These are phyloP conservation scores for Lactifluus piperatus DNA, from an alignment of 768 basidiomycete species.

Conservation along the genomic window DNA sequence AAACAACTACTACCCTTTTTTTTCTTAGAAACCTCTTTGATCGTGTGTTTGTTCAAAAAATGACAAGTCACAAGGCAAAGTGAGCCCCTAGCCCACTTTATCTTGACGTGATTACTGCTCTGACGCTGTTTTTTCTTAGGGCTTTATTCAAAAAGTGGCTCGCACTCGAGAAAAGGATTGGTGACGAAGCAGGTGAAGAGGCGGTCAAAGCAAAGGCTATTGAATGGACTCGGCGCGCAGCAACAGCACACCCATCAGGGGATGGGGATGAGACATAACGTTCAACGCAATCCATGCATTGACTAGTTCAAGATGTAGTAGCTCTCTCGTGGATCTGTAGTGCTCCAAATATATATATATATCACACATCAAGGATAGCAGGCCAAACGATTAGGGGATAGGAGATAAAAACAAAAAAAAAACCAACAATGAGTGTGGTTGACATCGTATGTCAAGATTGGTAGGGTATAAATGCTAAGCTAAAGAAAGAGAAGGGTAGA, in stretches of 20 bases:
- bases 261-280: conserved; percentile 5
- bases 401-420: conserved; percentile 34
- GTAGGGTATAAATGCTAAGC: conserved; percentile 42
- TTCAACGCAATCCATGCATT: conserved; percentile 15
- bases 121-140: conserved; percentile 31
- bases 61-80: conserved; percentile 96
- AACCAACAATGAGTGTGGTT: conserved; percentile 42
- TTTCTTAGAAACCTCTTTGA: conserved; percentile 69
- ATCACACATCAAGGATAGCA: conserved; percentile 29
- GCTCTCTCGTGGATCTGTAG: conserved; percentile 15
- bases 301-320: conserved; percentile 12
- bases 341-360: conserved; percentile 23
- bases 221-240: conserved; percentile 78
- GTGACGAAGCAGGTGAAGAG: conserved; percentile 76
- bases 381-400: conserved; percentile 29
- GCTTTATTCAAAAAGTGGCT: conserved; percentile 98
- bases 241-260: conserved; percentile 24
- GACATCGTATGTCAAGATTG: conserved; percentile 30
- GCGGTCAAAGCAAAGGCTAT: conserved; percentile 82
- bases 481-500: conserved; percentile 24
- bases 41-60: conserved; percentile 72
- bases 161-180: conserved; percentile 74
- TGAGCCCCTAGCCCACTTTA: conserved; percentile 33
- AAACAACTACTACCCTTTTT: conserved; percentile 1
- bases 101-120: not conserved